Percentiles rank a stretch among this genome's conserved stretches.
Conservation (phyloP, 108 stramenopile genomes). For the Fragilariopsis cylindrus region DNA sequence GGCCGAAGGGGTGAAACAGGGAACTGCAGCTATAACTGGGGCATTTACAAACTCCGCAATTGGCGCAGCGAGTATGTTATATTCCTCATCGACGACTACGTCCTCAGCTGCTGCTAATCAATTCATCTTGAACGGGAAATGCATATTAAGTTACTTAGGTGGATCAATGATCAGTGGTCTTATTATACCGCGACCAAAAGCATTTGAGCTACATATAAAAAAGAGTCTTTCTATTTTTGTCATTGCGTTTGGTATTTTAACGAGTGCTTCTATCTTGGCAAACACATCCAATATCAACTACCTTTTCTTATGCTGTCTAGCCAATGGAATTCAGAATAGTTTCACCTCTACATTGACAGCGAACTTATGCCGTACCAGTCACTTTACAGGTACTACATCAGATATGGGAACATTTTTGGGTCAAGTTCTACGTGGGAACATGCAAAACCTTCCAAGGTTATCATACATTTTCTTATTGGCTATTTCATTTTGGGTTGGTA, state of each 20-base stretch:
- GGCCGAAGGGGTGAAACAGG: conserved; percentile 25
- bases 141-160: conserved; percentile 41
- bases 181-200: conserved; percentile 39
- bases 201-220: conserved; percentile 21
- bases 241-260: conserved; percentile 5
- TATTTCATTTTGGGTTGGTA: conserved; percentile 47
- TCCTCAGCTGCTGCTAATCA: conserved; percentile 21
- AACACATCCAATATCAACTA: conserved; percentile 2
- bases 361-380: conserved; percentile 54
- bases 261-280: conserved; percentile 14
- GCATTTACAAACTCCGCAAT: conserved; percentile 59
- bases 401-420: conserved; percentile 59
- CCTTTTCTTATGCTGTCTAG: conserved; percentile 38
- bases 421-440: conserved; percentile 49
- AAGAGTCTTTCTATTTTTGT: conserved; percentile 18
- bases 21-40: conserved; percentile 58
- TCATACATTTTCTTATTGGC: conserved; percentile 36
- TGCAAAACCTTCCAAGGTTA: conserved; percentile 39
- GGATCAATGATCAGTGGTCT: conserved; percentile 42
- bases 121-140: conserved; percentile 27
- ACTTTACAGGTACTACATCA: conserved; percentile 50
- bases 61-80: conserved; percentile 23
- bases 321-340: conserved; percentile 54
- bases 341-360: conserved; percentile 40
- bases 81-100: background rate